A percentile compares a stretch with the other conserved stretches of the same genome.
These are phyloP conservation scores for Stipa capillata DNA, from an alignment of 176 grass and related monocot species.

Conservation along the genomic window DNA sequence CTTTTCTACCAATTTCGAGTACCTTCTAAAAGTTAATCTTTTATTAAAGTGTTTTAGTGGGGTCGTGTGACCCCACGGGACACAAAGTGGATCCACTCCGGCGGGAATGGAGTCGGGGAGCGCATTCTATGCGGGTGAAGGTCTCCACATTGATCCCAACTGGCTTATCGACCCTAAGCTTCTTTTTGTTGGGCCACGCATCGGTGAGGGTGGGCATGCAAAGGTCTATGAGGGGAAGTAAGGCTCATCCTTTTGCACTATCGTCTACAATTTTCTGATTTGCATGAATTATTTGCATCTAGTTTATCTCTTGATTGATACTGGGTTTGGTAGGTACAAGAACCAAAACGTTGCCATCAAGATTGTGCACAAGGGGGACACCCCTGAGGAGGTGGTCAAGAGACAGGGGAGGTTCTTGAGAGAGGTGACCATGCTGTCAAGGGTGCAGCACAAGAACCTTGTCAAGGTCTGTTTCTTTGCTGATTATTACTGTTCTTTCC, in stretches of 20 bases:
- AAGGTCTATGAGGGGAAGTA: conserved; percentile 99
- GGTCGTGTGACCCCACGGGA: conserved; percentile 16
- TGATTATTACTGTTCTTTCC: not conserved
- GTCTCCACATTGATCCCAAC: conserved; percentile 64
- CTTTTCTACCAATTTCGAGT: conserved; percentile 4
- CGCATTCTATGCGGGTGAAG: conserved; percentile 41
- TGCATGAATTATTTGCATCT: conserved; percentile 21
- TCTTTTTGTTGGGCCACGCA: conserved; percentile 84
- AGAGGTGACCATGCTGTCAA: conserved; percentile 87
- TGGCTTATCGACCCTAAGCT: conserved; percentile 91
- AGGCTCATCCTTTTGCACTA: conserved; percentile 16
- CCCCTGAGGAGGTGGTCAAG: conserved; percentile 68
- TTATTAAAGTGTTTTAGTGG: conserved; percentile 30
- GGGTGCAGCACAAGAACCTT: conserved; percentile 96
- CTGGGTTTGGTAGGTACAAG: conserved; percentile 61
- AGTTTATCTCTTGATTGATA: conserved; percentile 16
- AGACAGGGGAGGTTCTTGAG: conserved; percentile 80
- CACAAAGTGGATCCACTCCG: conserved; percentile 3
- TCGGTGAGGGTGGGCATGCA: conserved; percentile 82
- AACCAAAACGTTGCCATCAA: conserved; percentile 97
- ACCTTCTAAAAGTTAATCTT: conserved; percentile 11
- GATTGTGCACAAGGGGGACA: conserved; percentile 86
- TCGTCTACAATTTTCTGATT: not conserved
- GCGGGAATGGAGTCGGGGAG: conserved; percentile 60
- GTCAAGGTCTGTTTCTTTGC: conserved; percentile 59